Conservation (phyloP, 257 asterid species). For the Jacaranda mimosifolia region DNA sequence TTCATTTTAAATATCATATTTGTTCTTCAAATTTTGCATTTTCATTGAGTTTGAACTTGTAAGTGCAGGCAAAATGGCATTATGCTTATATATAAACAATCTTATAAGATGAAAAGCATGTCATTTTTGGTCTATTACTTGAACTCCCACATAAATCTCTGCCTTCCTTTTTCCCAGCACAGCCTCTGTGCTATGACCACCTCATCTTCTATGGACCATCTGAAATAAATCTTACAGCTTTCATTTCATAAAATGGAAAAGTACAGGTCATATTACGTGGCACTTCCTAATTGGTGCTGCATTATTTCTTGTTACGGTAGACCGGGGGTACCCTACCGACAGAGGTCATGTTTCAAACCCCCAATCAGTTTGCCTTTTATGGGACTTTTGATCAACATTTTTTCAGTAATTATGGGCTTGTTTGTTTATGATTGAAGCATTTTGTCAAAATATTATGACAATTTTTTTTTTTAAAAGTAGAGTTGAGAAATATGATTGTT, state of each 20-base stretch:
- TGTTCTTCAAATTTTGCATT: neutral
- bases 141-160: conserved; percentile 27
- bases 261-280: conserved; percentile 42
- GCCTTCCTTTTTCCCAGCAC: conserved; percentile 24
- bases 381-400: no score
- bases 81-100: neutral
- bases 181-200: conserved; percentile 22
- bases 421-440: no score
- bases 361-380: neutral
- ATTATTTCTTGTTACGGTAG: conserved; percentile 12
- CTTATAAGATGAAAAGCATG: conserved; percentile 4
- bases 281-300: conserved; percentile 24
- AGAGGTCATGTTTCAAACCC: neutral
- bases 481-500: no score
- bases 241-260: conserved; percentile 37
- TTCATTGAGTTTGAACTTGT: conserved; percentile 11
- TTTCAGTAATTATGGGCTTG: neutral
- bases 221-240: conserved; percentile 46
- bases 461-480: no score
- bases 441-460: no score
- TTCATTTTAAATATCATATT: no score
- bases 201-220: conserved; percentile 51
- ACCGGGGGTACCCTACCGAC: conserved; percentile 45
- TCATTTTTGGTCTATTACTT: conserved; percentile 25
- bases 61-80: conserved; percentile 46